Percentiles rank a stretch among this genome's conserved stretches.
Evolutionary conservation across 2,329 filamentous ascomycete genomes (phyloP).

Genomic region (Aspergillus sp.): DNA sequence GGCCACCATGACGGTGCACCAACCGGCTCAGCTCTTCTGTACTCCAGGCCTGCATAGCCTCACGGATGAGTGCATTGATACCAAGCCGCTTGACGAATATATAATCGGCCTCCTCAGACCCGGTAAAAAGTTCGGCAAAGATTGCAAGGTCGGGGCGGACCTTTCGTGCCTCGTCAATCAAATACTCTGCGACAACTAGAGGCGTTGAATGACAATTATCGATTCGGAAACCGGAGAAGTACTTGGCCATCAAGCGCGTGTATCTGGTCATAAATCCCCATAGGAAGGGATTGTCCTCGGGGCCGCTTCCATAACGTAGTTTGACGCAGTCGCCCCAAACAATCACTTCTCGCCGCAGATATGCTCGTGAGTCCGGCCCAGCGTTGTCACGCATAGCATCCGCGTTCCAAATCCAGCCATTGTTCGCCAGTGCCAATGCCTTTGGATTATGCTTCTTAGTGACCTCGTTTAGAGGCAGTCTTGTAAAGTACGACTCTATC

Average conservation of each 20-base stretch:
- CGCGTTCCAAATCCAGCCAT: slow-evolving; percentile 98
- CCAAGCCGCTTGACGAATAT: slow-evolving; percentile 92
- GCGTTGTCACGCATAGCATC: slow-evolving; percentile 94
- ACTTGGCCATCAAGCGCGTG: slow-evolving; percentile 86
- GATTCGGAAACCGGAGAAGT: slow-evolving; percentile 93
- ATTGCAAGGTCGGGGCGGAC: slow-evolving; percentile 87
- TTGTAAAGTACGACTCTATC: slow-evolving; percentile 93
- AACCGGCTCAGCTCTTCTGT: slow-evolving; percentile 88
- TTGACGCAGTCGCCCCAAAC: slow-evolving; percentile 99
- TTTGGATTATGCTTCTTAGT: slow-evolving; percentile 75
- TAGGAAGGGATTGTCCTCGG: slow-evolving; percentile 84
- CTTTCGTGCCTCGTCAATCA: slow-evolving; percentile 87
- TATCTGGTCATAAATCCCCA: slow-evolving; percentile 97
- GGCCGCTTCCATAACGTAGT: slow-evolving; percentile 78
- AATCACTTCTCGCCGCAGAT: slow-evolving; percentile 92
- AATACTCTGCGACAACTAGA: slow-evolving; percentile 88
- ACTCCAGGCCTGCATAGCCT: slow-evolving; percentile 98
- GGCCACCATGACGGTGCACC: slow-evolving; percentile 88
- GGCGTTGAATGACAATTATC: slow-evolving; percentile 98
- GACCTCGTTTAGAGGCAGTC: slow-evolving; percentile 73
- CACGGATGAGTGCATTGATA: slow-evolving; percentile 85
- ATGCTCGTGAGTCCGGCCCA: slow-evolving; percentile 84
- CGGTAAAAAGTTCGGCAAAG: slow-evolving; percentile 92
- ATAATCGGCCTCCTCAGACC: slow-evolving; percentile 94
- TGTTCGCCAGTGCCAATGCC: slow-evolving; percentile 83